Percentiles rank a stretch among this genome's conserved stretches.
Evolutionary conservation across 208 protist genomes (phyloP).

Genomic region (Porcisia hertigi): DNA sequence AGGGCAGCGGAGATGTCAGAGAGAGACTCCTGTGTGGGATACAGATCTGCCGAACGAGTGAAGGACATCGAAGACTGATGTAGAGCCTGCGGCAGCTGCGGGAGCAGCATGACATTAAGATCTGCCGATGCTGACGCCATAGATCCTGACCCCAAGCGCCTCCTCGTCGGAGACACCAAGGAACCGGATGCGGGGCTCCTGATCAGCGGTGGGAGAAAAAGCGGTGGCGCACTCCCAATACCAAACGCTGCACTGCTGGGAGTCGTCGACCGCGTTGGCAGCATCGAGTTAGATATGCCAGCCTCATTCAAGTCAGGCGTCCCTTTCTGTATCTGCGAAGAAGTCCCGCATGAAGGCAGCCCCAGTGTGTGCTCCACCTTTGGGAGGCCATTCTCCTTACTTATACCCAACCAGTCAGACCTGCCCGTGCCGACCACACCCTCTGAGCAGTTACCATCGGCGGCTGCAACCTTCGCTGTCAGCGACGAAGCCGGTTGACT

Average conservation of each 20-base stretch:
- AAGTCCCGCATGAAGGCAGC: too few relatives aligned
- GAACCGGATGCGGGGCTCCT: neutral
- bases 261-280: neutral
- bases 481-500: neutral
- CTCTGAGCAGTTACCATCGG: neutral
- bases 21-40: conserved; percentile 31
- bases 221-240: neutral
- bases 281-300: neutral
- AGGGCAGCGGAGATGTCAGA: conserved; percentile 32
- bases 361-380: neutral
- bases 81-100: neutral
- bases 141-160: neutral
- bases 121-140: neutral
- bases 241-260: neutral
- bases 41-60: neutral
- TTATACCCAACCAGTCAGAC: neutral
- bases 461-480: neutral
- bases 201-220: neutral
- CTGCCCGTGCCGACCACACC: neutral
- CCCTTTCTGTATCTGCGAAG: neutral
- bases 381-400: neutral
- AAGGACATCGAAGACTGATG: neutral
- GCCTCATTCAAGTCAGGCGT: neutral
- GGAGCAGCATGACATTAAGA: neutral
- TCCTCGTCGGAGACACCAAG: neutral